Conservation (phyloP, 805 yeast species). For the Nakazawaea anatomiae region DNA sequence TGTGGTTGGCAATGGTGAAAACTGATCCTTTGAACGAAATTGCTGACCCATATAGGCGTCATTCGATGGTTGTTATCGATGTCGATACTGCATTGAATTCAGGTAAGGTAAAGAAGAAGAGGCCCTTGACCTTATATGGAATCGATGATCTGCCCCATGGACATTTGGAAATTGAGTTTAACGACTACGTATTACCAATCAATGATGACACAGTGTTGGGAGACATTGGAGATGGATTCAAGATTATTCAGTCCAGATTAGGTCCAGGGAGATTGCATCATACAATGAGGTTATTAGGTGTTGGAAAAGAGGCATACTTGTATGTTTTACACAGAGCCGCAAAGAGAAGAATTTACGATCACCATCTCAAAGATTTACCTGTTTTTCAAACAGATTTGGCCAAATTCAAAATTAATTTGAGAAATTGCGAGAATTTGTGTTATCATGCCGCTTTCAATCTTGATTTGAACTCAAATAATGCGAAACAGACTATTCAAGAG, state of each 20-base stretch:
- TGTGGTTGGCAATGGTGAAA: slow-evolving; percentile 50
- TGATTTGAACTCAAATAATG: slow-evolving; percentile 35
- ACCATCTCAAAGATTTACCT: slow-evolving; percentile 44
- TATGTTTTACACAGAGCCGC: slow-evolving; percentile 46
- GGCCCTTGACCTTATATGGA: slow-evolving; percentile 53
- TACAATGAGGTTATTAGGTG: slow-evolving; percentile 61
- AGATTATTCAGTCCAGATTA: slow-evolving; percentile 55
- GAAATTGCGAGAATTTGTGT: slow-evolving; percentile 47
- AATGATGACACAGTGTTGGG: slow-evolving; percentile 39
- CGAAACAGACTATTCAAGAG: slow-evolving; percentile 49
- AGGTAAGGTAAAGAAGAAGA: slow-evolving; percentile 39
- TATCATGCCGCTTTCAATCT: slow-evolving; percentile 57
- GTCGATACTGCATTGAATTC: slow-evolving; percentile 41
- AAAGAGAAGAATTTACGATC: slow-evolving; percentile 46
- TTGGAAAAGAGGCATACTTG: slow-evolving; percentile 49
- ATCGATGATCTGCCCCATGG: slow-evolving; percentile 70
- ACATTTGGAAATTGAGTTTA: slow-evolving; percentile 55
- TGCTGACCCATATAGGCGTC: slow-evolving; percentile 40
- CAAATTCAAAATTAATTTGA: slow-evolving; percentile 46
- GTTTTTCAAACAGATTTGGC: slow-evolving; percentile 43
- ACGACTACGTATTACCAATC: slow-evolving; percentile 39
- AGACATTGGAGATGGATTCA: slow-evolving; percentile 50
- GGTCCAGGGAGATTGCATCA: slow-evolving; percentile 72
- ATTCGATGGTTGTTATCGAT: slow-evolving; percentile 51
- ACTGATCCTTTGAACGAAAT: slow-evolving; percentile 25